phyloP scores from a whole-genome alignment of 1,284 basidiomycete species.

The Trametes polyzona region DNA sequence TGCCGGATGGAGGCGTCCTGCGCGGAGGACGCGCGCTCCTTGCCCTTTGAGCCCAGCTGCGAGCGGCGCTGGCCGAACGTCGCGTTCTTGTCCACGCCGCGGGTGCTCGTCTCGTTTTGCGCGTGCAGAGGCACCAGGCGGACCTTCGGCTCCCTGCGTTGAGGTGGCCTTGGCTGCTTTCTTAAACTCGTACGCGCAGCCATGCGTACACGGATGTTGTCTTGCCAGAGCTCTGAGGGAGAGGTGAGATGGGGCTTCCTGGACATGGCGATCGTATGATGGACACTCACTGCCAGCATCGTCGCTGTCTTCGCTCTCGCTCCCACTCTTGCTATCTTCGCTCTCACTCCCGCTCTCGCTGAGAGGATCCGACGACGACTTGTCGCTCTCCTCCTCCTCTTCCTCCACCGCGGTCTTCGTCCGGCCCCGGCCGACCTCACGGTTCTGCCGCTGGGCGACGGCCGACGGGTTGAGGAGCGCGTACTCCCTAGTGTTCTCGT shows the following conservation, averaged over 20 bases:
- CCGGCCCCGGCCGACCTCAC: slow-evolving; percentile 34
- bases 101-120: slow-evolving; percentile 41
- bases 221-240: slow-evolving; percentile 32
- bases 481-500: slow-evolving; percentile 87
- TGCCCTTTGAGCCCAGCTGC: slow-evolving; percentile 27
- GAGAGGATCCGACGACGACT: slow-evolving; percentile 72
- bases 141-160: slow-evolving; percentile 49
- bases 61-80: slow-evolving; percentile 72
- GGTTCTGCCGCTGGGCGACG: slow-evolving; percentile 52
- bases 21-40: slow-evolving; percentile 16
- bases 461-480: slow-evolving; percentile 90
- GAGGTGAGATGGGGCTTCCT: background rate
- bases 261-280: too few relatives aligned
- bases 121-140: slow-evolving; percentile 65
- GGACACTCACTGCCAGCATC: slow-evolving; percentile 55
- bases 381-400: slow-evolving; percentile 88
- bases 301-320: slow-evolving; percentile 51
- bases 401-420: slow-evolving; percentile 85
- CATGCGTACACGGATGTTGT: slow-evolving; percentile 33
- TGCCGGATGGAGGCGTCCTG: slow-evolving; percentile 21
- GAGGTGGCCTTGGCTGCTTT: slow-evolving; percentile 17
- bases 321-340: slow-evolving; percentile 40
- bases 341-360: slow-evolving; percentile 45
- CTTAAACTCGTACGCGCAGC: slow-evolving; percentile 26
- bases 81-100: slow-evolving; percentile 50